phyloP scores from a whole-genome alignment of 352 stramenopile genomes.

The Detonula confervacea region DNA sequence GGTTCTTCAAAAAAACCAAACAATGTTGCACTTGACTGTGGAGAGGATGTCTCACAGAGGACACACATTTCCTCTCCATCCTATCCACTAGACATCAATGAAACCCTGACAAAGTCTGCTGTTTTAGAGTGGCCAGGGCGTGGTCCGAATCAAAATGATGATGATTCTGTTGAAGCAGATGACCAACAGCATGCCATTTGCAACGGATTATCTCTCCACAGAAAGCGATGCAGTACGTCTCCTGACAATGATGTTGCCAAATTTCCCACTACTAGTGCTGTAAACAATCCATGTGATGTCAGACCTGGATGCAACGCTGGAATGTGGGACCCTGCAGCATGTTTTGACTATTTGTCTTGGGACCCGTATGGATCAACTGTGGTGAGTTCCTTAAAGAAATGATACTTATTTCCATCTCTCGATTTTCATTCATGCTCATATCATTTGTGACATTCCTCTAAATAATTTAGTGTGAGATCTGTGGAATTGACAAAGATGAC shows the following conservation, averaged over 20 bases:
- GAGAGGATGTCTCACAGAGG: neutral
- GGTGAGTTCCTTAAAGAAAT: no score
- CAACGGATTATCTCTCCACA: constrained; percentile 36
- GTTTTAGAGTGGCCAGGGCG: constrained; percentile 50
- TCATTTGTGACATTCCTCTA: no score
- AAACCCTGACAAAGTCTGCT: constrained; percentile 1
- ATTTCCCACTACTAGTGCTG: constrained; percentile 13
- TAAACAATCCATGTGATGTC: constrained; percentile 45
- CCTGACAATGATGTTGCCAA: constrained; percentile 2
- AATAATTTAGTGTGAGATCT: no score
- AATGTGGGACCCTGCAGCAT: constrained; percentile 46
- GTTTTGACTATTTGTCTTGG: constrained; percentile 32
- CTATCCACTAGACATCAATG: neutral
- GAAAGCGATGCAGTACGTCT: constrained; percentile 21
- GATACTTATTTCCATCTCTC: no score
- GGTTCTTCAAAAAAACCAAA: neutral
- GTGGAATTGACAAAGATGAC: constrained; percentile 54
- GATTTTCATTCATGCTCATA: no score
- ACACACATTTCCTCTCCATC: neutral
- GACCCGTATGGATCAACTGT: constrained; percentile 49
- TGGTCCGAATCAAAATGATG: neutral
- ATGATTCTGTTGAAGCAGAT: constrained; percentile 4
- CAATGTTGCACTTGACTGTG: neutral
- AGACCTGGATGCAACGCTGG: constrained; percentile 33
- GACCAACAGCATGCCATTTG: constrained; percentile 15